Evolutionary conservation across 225 moss, liverwort and hornwort genomes (phyloP), one percentile per base, ranked within the genome.

Genomic region (Lunularia cruciata): DNA sequence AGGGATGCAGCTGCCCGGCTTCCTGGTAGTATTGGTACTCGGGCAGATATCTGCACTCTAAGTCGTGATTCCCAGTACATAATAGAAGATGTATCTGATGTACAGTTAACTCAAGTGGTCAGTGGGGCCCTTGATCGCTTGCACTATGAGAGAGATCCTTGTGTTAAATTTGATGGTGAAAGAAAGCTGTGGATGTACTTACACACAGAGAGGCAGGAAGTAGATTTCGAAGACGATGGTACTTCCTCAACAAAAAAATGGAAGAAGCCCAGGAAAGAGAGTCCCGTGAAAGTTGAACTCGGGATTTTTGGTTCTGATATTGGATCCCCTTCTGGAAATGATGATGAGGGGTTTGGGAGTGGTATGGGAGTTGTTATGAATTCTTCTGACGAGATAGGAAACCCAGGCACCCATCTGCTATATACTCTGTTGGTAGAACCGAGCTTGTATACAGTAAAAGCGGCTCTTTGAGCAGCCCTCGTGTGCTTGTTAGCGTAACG

Each of bases 241-340:
- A 90, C 90, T 65, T 86, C 88, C 31, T 88, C 90, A 68, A 88
- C 88, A 5, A 90, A 88, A 72, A 80, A 88, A 69, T 90, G 90
- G 90, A 90, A 90, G 74, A 90, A 90, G 71, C 86, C 88, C 1
- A 90, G 84, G 72, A 90, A 90, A 69, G 90, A 88, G n/a, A 84
- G 71, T 76, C 81, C 79, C 25, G 88, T 88, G 54, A 81, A 79
- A 53, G 81, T 78, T 19, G 88, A 90, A 63, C 79, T 77, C 67
- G 84, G 83, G 75, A 72, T 79, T 38, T 82, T 80, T 73, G 83
- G 80, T 18, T 90, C 81, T 63, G 90, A 88, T 36, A 90, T 82
- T 53, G 88, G 84, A 51, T 88, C 86, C 23, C 90, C 84, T 5
- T 88, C 80, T 77, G 88, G 88, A 58, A 78, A 78, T 26, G 90